Conservation (phyloP, 2,329 filamentous ascomycete species). For the Leptographium radiaticola region DNA sequence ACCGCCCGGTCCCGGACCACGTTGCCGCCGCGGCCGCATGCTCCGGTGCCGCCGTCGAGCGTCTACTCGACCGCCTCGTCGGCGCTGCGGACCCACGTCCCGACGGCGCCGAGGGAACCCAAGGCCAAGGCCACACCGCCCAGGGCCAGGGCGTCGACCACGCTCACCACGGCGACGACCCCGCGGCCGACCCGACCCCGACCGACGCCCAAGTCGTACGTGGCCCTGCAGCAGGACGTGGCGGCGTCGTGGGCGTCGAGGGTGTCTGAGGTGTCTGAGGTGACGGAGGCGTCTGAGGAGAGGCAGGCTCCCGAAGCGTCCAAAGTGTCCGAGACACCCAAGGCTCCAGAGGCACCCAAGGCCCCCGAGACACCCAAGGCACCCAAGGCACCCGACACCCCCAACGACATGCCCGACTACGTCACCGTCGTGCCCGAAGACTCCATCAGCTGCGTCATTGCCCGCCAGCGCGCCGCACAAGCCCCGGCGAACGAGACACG, state of each 20-base stretch:
- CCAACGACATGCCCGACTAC: not conserved
- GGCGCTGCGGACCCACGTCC: not conserved
- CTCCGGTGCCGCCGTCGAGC: not conserved
- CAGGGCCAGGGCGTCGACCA: not conserved
- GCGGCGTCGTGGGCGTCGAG: not conserved
- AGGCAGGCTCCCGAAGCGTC: too few species aligned
- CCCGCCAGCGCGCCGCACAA: not conserved
- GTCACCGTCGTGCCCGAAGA: slow-evolving; percentile 7
- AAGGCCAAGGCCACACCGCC: not conserved
- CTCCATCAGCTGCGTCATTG: slow-evolving; percentile 8
- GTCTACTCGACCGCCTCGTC: slow-evolving; percentile 1
- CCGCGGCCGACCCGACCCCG: not conserved
- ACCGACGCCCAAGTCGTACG: slow-evolving; percentile 1
- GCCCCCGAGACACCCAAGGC: not conserved
- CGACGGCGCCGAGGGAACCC: not conserved
- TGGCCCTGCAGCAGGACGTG: slow-evolving; percentile 2
- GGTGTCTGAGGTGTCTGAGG: too few species aligned
- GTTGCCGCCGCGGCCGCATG: not conserved
- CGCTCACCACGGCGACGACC: not conserved
- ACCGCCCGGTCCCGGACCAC: not conserved
- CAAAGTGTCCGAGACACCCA: too few species aligned
- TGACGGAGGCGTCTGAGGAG: too few species aligned
- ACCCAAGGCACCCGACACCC: too few species aligned
- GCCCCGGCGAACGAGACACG: not conserved
- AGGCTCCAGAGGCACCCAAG: too few species aligned